phyloP scores from a whole-genome alignment of 495 filamentous ascomycete genomes.

The Jackrogersella multiformis region DNA sequence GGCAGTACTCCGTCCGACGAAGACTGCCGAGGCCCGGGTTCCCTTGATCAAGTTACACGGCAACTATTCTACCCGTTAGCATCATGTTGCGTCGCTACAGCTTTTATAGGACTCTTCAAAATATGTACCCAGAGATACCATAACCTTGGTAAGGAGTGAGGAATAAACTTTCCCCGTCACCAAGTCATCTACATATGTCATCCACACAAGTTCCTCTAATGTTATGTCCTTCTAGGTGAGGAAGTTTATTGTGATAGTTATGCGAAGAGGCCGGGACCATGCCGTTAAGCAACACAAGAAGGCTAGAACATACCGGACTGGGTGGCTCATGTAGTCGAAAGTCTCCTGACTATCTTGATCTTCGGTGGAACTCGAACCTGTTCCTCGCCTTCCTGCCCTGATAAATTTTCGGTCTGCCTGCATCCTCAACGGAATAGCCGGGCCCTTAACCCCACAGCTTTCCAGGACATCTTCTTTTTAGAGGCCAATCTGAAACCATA shows the following conservation, averaged over 20 bases:
- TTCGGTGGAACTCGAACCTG: constrained; percentile 19
- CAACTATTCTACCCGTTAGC: not conserved
- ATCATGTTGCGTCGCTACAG: not conserved
- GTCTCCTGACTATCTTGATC: not conserved
- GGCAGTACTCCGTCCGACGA: constrained; percentile 3
- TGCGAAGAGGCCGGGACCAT: not conserved
- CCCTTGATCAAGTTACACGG: not conserved
- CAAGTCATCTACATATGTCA: not conserved
- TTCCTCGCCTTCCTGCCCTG: constrained; percentile 10
- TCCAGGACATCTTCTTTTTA: not conserved
- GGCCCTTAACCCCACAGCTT: not conserved
- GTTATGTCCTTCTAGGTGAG: not conserved
- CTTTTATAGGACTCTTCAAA: not conserved
- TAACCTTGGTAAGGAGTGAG: not conserved
- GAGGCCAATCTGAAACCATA: not conserved
- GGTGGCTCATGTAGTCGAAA: not conserved
- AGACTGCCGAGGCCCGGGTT: not conserved
- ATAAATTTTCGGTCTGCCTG: not conserved
- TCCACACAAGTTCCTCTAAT: not conserved
- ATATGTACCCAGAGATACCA: too few relatives aligned
- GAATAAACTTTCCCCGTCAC: not conserved
- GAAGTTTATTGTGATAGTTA: not conserved
- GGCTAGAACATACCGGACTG: not conserved
- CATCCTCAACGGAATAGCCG: not conserved
- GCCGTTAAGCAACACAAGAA: constrained; percentile 5